A percentile compares a stretch with the other conserved stretches of the same genome.
Conservation (phyloP, 169 alveolate species). For the Plasmodium billcollinsi region DNA sequence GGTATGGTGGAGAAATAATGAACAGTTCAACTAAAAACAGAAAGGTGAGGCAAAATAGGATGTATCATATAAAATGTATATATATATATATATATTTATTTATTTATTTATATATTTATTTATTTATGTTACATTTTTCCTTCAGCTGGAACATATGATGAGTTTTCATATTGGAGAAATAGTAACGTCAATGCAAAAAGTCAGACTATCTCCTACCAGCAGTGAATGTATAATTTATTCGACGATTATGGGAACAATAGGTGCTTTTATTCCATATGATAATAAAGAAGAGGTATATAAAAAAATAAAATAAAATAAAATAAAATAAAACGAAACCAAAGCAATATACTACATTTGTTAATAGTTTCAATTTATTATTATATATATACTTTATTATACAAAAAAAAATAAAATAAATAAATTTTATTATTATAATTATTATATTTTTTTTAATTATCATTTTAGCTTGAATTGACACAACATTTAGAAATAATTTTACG, state of each 20-base stretch:
- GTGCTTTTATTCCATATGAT: slow-evolving; percentile 96
- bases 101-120: background rate
- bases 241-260: slow-evolving; percentile 97
- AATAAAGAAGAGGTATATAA: slow-evolving; percentile 93
- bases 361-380: too few relatives aligned
- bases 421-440: background rate
- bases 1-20: slow-evolving; percentile 78
- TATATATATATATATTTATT: background rate
- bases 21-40: slow-evolving; percentile 64
- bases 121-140: slow-evolving; percentile 27
- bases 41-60: slow-evolving; percentile 16
- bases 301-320: background rate
- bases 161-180: slow-evolving; percentile 97
- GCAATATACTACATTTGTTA: too few relatives aligned
- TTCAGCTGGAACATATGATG: slow-evolving; percentile 90
- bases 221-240: slow-evolving; percentile 94
- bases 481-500: slow-evolving; percentile 98
- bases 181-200: slow-evolving; percentile 94
- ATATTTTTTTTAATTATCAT: slow-evolving; percentile 2
- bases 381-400: too few relatives aligned
- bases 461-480: slow-evolving; percentile 93
- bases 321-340: background rate
- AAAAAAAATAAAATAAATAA: background rate
- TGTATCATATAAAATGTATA: background rate
- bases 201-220: slow-evolving; percentile 90